Conservation (phyloP, 768 basidiomycete genomes). For the Brasilioporus rufonigricans region DNA sequence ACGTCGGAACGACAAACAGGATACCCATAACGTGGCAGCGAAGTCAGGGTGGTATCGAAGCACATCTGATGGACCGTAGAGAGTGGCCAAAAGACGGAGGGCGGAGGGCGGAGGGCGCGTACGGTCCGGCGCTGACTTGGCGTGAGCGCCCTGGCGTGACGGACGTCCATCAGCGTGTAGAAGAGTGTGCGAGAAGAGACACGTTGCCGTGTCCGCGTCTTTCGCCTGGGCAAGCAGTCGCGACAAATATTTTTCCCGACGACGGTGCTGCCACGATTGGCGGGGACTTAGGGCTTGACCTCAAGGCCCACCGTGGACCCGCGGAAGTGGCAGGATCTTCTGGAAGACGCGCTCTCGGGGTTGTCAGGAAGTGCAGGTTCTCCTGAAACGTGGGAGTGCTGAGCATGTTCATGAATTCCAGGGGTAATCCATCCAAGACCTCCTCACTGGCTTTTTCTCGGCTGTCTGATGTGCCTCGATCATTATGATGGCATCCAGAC, state of each 20-base stretch:
- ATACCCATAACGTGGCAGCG: constrained; percentile 86
- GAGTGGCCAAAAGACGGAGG: constrained; percentile 73
- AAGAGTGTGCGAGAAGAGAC: constrained; percentile 22
- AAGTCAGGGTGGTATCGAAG: constrained; percentile 82
- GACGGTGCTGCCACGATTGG: neutral
- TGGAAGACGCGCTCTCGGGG: constrained; percentile 78
- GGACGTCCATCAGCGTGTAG: constrained; percentile 1
- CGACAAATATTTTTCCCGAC: constrained; percentile 89
- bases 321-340: constrained; percentile 76
- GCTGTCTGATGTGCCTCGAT: constrained; percentile 89
- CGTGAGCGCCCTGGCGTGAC: constrained; percentile 62
- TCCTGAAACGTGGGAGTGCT: constrained; percentile 46
- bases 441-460: constrained; percentile 81
- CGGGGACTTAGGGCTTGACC: neutral
- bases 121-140: constrained; percentile 38
- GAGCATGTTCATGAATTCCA: neutral
- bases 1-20: constrained; percentile 80
- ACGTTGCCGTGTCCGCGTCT: constrained; percentile 66
- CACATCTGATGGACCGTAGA: constrained; percentile 68
- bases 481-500: too few relatives aligned
- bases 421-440: constrained; percentile 39
- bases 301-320: constrained; percentile 81
- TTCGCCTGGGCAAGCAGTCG: constrained; percentile 72
- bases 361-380: constrained; percentile 64
- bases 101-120: constrained; percentile 33